Base-by-base conservation (phyloP, 345 rosid species). In the Acer campestre region DNA sequence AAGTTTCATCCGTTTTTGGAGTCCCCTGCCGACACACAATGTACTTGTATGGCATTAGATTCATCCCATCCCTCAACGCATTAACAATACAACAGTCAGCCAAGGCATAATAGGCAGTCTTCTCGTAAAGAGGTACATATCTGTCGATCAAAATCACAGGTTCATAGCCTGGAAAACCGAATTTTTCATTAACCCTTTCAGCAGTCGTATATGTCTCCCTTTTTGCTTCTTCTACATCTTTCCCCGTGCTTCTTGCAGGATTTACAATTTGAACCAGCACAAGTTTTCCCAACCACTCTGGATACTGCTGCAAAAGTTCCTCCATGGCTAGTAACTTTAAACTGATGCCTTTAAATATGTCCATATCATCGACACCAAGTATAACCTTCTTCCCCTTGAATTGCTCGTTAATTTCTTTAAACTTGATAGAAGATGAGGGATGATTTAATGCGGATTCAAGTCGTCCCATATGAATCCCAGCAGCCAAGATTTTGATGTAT, bases 11-110 rank as follows among this genome's bases (percentile, higher is more conserved):
- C 84, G 79, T 71, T 11, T 25, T 61, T 44, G 83, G 82, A 51
- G 86, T 81, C 51, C 89, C 86, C 58, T 86, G 89, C 22, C 89
- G 78, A 72, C 86, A 84, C 20, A 86, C 83, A 51, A 80, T 86
- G 75, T 86, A 86, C 81, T 86, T 81, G 79, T 86, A 86, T 13
- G 88, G 88, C 67, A 84, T 83, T 68, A 86, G 79, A 79, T 86
- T 86, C 89, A 86, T 86, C 20, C 89, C 89, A 75, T 86, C 89
- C 70, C 89, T 82, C 40, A 86, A 84, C 7, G 87, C 89, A 65
- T 86, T 86, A 44, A 86, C 84, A 75, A 86, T 65, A 78, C 88
- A 86, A 78, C 89, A 86, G 63, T 84, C 89, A 35, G 89, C 86
- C 80, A 84, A 1, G n/a, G 89, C 87, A 62, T 86, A 86, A 23